phyloP scores from a whole-genome alignment of 164 flowering plant species.

The Macadamia integrifolia region DNA sequence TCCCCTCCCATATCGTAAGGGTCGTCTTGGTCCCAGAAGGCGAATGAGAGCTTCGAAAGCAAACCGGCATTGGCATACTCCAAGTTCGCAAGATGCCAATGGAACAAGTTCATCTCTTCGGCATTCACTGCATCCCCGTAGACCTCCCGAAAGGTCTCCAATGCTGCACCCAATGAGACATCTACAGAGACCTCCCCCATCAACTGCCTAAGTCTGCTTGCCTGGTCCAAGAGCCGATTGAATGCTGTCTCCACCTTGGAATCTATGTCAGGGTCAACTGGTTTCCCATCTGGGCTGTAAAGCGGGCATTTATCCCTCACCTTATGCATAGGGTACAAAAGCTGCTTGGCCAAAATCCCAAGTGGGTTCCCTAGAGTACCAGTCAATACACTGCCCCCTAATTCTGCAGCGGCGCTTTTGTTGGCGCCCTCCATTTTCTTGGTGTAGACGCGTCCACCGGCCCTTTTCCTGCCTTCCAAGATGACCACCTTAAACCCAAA shows the following conservation, averaged over 20 bases:
- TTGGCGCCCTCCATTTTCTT: constrained; percentile 77
- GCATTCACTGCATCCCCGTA: constrained; percentile 55
- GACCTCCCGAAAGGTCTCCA: constrained; percentile 76
- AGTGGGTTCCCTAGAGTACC: constrained; percentile 94
- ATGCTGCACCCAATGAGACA: constrained; percentile 88
- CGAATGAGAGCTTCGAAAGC: constrained; percentile 87
- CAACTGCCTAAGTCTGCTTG: constrained; percentile 70
- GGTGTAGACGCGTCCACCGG: constrained; percentile 96
- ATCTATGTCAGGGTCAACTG: constrained; percentile 73
- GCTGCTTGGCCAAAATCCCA: constrained; percentile 80
- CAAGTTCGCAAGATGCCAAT: constrained; percentile 98
- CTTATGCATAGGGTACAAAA: constrained; percentile 68
- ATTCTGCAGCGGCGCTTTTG: constrained; percentile 75
- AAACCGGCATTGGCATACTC: constrained; percentile 97
- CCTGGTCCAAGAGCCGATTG: constrained; percentile 77
- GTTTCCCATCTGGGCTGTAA: constrained; percentile 67
- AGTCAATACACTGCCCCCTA: constrained; percentile 96
- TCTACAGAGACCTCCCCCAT: constrained; percentile 96
- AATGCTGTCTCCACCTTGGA: constrained; percentile 71
- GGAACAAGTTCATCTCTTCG: constrained; percentile 76
- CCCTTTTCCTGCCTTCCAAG: constrained; percentile 89
- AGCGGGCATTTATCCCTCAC: constrained; percentile 94
- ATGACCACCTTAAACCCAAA: constrained; percentile 90
- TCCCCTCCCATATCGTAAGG: constrained; percentile 99
- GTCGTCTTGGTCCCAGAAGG: constrained; percentile 99